A percentile compares a stretch with the other conserved stretches of the same genome.
Evolutionary conservation across 495 filamentous ascomycete species (phyloP).

Genomic region (Parachaetomium inaequale): DNA sequence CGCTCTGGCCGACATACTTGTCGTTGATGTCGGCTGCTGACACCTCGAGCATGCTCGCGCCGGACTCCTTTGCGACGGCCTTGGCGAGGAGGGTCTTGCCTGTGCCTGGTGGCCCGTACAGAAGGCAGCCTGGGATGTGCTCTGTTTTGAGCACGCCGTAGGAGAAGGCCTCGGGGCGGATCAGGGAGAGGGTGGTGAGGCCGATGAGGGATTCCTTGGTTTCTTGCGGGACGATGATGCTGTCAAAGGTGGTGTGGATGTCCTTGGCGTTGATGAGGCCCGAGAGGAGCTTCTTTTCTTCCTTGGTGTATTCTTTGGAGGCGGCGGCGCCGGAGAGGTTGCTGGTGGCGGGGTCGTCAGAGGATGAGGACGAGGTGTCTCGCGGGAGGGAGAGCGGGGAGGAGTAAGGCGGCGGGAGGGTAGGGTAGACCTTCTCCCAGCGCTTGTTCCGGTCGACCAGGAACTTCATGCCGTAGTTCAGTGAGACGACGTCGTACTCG

Average conservation of each 20-base stretch:
- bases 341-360: slow-evolving; percentile 6
- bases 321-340: slow-evolving; percentile 10
- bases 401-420: slow-evolving; percentile 30
- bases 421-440: slow-evolving; percentile 23
- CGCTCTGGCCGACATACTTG: slow-evolving; percentile 93
- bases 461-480: slow-evolving; percentile 24
- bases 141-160: slow-evolving; percentile 93
- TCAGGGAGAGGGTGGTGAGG: slow-evolving; percentile 80
- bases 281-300: slow-evolving; percentile 79
- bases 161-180: slow-evolving; percentile 88
- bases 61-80: slow-evolving; percentile 91
- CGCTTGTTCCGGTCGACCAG: slow-evolving; percentile 26
- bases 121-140: slow-evolving; percentile 80
- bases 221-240: slow-evolving; percentile 74
- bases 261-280: slow-evolving; percentile 77
- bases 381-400: slow-evolving; percentile 25
- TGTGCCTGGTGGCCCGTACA: slow-evolving; percentile 94
- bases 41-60: slow-evolving; percentile 69
- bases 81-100: slow-evolving; percentile 95
- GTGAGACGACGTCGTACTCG: slow-evolving; percentile 14
- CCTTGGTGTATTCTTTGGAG: slow-evolving; percentile 40
- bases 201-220: slow-evolving; percentile 88
- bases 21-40: slow-evolving; percentile 73
- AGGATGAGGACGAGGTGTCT: not conserved
- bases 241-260: slow-evolving; percentile 79